Conservation (phyloP, 495 filamentous ascomycete species). For the Penicillium maclennaniae region DNA sequence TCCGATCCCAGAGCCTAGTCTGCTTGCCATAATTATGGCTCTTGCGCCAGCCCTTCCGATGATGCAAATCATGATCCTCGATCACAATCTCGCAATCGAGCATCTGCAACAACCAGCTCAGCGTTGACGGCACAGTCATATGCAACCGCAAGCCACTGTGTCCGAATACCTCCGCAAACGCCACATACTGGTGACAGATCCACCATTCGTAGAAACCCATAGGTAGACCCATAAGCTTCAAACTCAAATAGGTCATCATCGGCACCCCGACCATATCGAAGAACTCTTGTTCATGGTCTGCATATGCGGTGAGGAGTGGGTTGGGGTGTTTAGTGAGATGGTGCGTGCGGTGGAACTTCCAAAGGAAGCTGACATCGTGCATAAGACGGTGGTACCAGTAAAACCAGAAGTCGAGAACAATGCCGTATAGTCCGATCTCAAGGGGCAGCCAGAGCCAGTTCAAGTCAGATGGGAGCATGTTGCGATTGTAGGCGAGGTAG, state of each 20-base stretch:
- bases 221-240: constrained; percentile 31
- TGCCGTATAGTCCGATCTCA: constrained; percentile 38
- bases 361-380: constrained; percentile 39
- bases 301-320: constrained; percentile 39
- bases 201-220: constrained; percentile 46
- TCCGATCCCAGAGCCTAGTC: constrained; percentile 39
- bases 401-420: constrained; percentile 46
- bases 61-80: constrained; percentile 44
- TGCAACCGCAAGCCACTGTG: constrained; percentile 38
- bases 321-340: constrained; percentile 45
- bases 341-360: constrained; percentile 44
- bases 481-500: constrained; percentile 24
- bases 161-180: constrained; percentile 39
- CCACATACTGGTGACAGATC: constrained; percentile 41
- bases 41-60: constrained; percentile 43
- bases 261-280: constrained; percentile 43
- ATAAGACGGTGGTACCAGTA: constrained; percentile 44
- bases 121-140: constrained; percentile 30
- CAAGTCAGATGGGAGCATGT: constrained; percentile 31
- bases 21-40: constrained; percentile 45
- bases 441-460: constrained; percentile 46
- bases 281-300: constrained; percentile 43
- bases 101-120: constrained; percentile 35
- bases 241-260: constrained; percentile 32
- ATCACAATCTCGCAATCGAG: constrained; percentile 38